Base-by-base conservation (phyloP, 208 protist species). In the Leishmania mexicana region DNA sequence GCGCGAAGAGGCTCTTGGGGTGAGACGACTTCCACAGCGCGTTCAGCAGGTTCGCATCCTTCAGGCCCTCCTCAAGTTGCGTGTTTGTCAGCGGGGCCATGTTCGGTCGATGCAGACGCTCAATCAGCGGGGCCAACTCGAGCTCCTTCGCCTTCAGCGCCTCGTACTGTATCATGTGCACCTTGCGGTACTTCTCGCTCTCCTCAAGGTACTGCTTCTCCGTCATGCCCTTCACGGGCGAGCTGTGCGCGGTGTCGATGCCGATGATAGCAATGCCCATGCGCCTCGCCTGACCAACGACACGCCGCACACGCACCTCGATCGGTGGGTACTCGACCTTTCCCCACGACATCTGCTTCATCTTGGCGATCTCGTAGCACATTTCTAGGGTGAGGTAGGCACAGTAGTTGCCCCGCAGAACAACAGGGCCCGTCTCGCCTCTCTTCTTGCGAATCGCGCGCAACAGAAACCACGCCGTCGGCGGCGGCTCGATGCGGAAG, bases 241-340 rank as follows among this genome's bases (percentile, higher is more conserved):
- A 89, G 73, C 77, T 86, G 79, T 91, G 83, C 8, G 81, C 80
- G 7, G 94, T 96, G 88, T 98, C 93, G 21, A 97, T 90, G 60
- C 95, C 95, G 81, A 98, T 95, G 76, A 98, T 91, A 76, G 90
- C 92, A 70, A 98, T 89, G 68, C 95, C 95, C 93, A 97, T 96
- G 70, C 92, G 91, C 2, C 94, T 87, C 3, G 95, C 95, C 87
- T 97, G 94, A 13, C 94, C 93, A 38, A 96, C 90, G 70, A 98
- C 83, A 62, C 90, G 90, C 31, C 92, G 92, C 40, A 97, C 95
- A 64, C 95, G 92, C n/a, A 88, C 90, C 79, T 98, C 94, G 68
- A 98, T 94, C 17, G 91, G 91, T 57, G 92, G 93, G 79, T 94
- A 95, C 85, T 98, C 94, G 19, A 92, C 76, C 57, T 83, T 85